These are phyloP conservation scores for Fusarium sororula DNA, from an alignment of 2,329 filamentous ascomycete genomes.

Conservation along the genomic window DNA sequence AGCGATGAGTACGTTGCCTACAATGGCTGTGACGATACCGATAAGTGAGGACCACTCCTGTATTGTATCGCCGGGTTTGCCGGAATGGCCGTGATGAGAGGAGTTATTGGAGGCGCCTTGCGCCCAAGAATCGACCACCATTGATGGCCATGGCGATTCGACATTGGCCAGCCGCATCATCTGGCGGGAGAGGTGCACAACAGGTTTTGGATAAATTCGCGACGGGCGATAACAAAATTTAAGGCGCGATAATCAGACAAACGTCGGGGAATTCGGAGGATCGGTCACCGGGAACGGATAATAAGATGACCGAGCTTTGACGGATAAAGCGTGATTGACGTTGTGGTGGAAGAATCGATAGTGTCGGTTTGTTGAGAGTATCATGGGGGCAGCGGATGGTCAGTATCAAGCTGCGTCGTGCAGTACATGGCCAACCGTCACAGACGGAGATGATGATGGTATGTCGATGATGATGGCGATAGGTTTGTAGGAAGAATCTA, in stretches of 20 bases:
- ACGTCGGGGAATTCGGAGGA: slow-evolving; percentile 1
- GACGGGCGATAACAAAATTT: slow-evolving; percentile 2
- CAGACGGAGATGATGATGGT: slow-evolving; percentile 7
- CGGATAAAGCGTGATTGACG: slow-evolving; percentile 21
- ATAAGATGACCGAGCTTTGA: slow-evolving; percentile 22
- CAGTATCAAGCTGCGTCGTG: slow-evolving; percentile 27
- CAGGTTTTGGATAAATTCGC: slow-evolving; percentile 24
- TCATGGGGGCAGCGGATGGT: slow-evolving; percentile 40
- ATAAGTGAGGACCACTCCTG: slow-evolving; percentile 91
- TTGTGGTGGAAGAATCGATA: slow-evolving; percentile 27
- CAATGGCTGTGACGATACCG: slow-evolving; percentile 91
- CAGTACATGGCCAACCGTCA: slow-evolving; percentile 40
- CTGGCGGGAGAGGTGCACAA: slow-evolving; percentile 28
- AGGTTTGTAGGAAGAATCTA: background rate
- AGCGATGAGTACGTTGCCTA: slow-evolving; percentile 92
- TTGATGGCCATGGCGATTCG: slow-evolving; percentile 38
- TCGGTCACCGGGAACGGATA: slow-evolving; percentile 14
- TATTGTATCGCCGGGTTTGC: slow-evolving; percentile 58
- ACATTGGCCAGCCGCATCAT: slow-evolving; percentile 41
- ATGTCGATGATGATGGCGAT: background rate
- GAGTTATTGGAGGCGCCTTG: slow-evolving; percentile 17
- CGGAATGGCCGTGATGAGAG: slow-evolving; percentile 32
- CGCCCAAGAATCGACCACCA: slow-evolving; percentile 28
- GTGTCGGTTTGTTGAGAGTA: slow-evolving; percentile 15
- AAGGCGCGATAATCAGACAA: slow-evolving; percentile 9